Base-by-base conservation (phyloP, 192 early-diverging fungal genomes). In the Backusella tuberculispora region DNA sequence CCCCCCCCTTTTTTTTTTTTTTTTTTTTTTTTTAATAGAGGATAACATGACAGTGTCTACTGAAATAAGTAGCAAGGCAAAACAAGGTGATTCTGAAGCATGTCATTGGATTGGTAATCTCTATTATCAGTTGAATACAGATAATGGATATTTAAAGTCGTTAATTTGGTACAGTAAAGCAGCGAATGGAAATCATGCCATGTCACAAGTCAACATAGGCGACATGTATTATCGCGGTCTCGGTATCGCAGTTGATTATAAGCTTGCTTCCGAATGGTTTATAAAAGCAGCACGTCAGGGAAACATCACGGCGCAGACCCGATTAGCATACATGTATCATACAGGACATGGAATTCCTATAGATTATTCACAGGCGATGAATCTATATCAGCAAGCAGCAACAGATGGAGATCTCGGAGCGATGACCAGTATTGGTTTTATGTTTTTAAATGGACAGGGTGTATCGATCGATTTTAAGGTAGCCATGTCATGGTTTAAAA, bases 391-490 rank as follows among this genome's bases (percentile, higher is more conserved):
- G 9, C 50, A 53, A n/a, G 50, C 50, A 21, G 50, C 50, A 19
- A 3, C 19, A 24, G 1, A 9, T 8, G 50, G 50, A 2, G 50
- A 53, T 53, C 19, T 19, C 9, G 50, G 50, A 0, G 50, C 50
- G 3, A 53, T 53, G 50, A 53, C 50, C n/a, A 53, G 50, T 24
- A 53, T 53, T 53, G 50, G 50, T 17, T 24, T 53, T 53, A 53
- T 53, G 50, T 53, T 53, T 24, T 53, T 53, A 9, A 53, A 53
- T 4, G 50, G 50, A 21, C 50, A 53, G 50, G n/a, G 50, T 8
- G 50, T 53, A 19, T 0, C 50, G 6, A 8, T 19, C n/a, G 50
- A 53, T 24, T 53, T 53, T 17, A 53, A 19, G 50, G 50, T 17
- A 19, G 50, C 50, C n/a, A 53, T 53, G 50, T 53, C 50, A 19